Percentiles rank a stretch among this genome's conserved stretches.
These are phyloP conservation scores for Hymenoscyphus scutula DNA, from an alignment of 2,329 filamentous ascomycete genomes.

Conservation along the genomic window DNA sequence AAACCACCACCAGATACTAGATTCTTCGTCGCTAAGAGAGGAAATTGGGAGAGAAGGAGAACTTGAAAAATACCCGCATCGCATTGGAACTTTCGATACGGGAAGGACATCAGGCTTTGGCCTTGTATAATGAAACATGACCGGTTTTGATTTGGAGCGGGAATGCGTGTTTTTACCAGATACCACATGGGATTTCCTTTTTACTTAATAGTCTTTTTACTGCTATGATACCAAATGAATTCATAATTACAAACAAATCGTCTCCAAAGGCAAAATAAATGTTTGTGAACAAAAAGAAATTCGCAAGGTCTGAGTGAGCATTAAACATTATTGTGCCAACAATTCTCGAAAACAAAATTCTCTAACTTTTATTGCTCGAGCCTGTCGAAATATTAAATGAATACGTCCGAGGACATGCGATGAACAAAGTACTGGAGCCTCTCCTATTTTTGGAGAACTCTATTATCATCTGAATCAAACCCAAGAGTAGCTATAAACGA, in stretches of 20 bases:
- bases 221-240: conserved; percentile 7
- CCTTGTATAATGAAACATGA: background rate
- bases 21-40: background rate
- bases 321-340: background rate
- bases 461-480: too few relatives aligned
- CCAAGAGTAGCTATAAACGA: too few relatives aligned
- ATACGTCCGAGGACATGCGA: background rate
- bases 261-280: too few relatives aligned
- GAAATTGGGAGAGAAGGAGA: background rate
- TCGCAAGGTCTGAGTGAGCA: too few relatives aligned
- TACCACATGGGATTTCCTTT: conserved; percentile 5
- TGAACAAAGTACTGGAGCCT: background rate
- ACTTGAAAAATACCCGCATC: background rate
- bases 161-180: conserved; percentile 8
- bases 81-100: background rate
- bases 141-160: background rate
- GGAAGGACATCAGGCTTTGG: background rate
- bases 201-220: conserved; percentile 1
- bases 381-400: background rate
- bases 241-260: background rate
- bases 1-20: conserved; percentile 14
- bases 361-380: background rate
- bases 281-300: too few relatives aligned
- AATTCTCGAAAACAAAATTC: background rate
- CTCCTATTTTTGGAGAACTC: too few relatives aligned